phyloP scores from a whole-genome alignment of 257 asterid genomes.

The Nicotiana sylvestris region DNA sequence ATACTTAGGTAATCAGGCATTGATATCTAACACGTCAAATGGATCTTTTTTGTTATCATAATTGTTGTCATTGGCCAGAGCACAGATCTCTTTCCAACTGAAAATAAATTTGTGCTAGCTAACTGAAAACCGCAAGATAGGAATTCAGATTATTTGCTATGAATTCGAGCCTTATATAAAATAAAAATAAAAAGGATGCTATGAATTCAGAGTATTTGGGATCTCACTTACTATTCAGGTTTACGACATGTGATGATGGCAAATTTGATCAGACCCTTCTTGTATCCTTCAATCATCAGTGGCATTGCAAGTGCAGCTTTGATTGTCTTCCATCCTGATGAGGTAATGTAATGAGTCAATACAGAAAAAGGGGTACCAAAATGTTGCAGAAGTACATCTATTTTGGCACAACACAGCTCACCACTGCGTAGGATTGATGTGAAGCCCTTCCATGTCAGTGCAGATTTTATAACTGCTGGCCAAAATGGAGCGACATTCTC shows the following conservation, averaged over 20 bases:
- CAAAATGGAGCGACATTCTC: slow-evolving; percentile 92
- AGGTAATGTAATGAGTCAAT: background rate
- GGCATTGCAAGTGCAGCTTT: slow-evolving; percentile 94
- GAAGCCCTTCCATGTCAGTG: slow-evolving; percentile 87
- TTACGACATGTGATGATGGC: slow-evolving; percentile 76
- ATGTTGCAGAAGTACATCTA: background rate
- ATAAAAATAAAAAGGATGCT: background rate
- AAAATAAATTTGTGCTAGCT: no score
- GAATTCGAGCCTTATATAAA: no score
- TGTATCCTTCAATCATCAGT: slow-evolving; percentile 82
- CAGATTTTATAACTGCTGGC: slow-evolving; percentile 91
- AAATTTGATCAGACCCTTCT: slow-evolving; percentile 78
- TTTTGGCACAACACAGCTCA: slow-evolving; percentile 17
- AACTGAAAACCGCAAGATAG: no score
- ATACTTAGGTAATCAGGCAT: no score
- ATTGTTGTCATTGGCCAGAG: no score
- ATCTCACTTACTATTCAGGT: slow-evolving; percentile 33
- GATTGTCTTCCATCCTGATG: slow-evolving; percentile 88
- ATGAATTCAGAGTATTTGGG: background rate
- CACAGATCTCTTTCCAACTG: no score
- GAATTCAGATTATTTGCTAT: no score
- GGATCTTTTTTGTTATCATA: no score
- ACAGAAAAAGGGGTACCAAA: background rate
- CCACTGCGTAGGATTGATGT: slow-evolving; percentile 75
- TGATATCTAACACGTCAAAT: no score